Evolutionary conservation across 768 basidiomycete genomes (phyloP), one percentile per base, ranked within the genome.

Genomic region (Macrolepiota fuliginosa): DNA sequence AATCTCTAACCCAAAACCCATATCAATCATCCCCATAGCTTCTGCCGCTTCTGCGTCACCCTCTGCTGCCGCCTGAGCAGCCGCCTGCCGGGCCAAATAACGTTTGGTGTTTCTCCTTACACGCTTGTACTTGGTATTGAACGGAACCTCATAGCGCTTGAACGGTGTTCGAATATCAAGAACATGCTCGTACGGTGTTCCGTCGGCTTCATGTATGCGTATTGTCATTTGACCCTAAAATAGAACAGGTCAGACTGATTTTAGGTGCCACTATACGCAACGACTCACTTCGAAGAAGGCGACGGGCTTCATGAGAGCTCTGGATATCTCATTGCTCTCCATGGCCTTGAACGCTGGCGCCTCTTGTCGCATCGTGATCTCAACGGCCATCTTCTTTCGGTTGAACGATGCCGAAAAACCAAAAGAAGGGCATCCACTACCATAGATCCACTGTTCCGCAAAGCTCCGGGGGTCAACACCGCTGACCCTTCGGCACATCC

Each of bases 381-480:
- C 97, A 39, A 99, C 94, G 1, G 94, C 91, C 90, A 98, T 97
- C 76, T 95, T 94, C 82, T 98, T 98, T 69, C 95, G 82, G 72
- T 98, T 96, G 76, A 98, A 98, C 37, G 87, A 88, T 0, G 96
- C 94, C 12, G 87, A 86, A 71, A 99, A 91, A 0, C 84, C 85
- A 71, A 99, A 95, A 2, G 88, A 83, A 0, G 97, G 97, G 71
- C 95, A 97, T 22, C 97, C 97, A 71, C 92, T 94, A 12, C 96
- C 96, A 69, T 95, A 97, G 64, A 99, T 94, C 97, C 97, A 99
- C 72, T 98, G 96, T 69, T 98, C 95, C n/a, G 94, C 92, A 70
- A 99, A 99, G 29, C 86, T 84, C 58, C 91, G 83, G 24, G 91
- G 83, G 70, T 98, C 96, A 17, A 93, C 90, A 10, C 95, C 93